Conservation (phyloP, 768 basidiomycete species). For the Psilocybe tampanensis region DNA sequence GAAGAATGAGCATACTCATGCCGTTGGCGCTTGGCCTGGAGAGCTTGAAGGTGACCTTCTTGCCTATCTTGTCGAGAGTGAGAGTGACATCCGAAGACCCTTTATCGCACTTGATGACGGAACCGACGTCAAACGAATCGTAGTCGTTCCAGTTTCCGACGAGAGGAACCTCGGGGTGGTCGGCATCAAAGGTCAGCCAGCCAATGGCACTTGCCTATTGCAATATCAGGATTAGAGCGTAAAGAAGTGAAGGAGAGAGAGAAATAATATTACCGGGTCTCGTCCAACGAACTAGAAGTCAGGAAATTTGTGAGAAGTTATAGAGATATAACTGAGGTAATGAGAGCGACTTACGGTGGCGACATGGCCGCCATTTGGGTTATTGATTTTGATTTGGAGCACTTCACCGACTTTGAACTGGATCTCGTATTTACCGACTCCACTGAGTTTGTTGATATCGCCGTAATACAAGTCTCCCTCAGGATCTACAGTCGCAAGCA, state of each 20-base stretch:
- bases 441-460: background rate
- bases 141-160: conserved; percentile 4
- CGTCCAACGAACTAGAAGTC: background rate
- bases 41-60: conserved; percentile 5
- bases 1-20: background rate
- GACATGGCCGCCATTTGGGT: conserved; percentile 1
- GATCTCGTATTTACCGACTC: conserved; percentile 6
- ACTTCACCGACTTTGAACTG: conserved; percentile 2
- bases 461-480: conserved; percentile 5
- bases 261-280: conserved; percentile 2
- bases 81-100: conserved; percentile 1
- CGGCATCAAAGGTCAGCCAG: conserved; percentile 1
- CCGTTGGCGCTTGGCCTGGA: background rate
- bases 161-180: conserved; percentile 5
- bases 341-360: background rate
- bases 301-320: no score
- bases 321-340: no score
- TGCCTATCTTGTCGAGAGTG: background rate
- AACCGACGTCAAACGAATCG: background rate
- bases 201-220: conserved; percentile 2
- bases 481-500: background rate
- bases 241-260: no score
- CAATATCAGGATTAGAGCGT: background rate
- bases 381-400: conserved; percentile 1
- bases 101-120: background rate